Conservation (phyloP, 78 protist genomes). For the Cavenderia fasciculata region DNA sequence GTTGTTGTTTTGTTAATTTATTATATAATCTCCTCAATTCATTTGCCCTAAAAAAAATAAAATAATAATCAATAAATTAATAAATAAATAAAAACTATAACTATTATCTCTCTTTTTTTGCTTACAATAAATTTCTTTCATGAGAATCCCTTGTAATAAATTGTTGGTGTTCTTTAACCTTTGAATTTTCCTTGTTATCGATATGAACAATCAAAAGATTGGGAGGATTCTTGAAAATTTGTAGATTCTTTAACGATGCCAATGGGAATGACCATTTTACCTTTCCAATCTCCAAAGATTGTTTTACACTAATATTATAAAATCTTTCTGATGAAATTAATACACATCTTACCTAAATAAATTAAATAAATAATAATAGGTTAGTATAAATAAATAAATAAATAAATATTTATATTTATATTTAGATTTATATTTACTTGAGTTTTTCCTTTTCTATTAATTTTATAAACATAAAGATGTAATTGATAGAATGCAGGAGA, state of each 20-base stretch:
- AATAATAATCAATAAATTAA: background rate
- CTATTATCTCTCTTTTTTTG: background rate
- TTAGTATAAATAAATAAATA: background rate
- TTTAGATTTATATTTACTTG: slow-evolving; percentile 17
- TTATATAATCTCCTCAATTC: slow-evolving; percentile 57
- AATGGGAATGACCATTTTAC: slow-evolving; percentile 67
- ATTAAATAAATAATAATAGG: background rate
- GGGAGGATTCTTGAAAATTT: slow-evolving; percentile 10
- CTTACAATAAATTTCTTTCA: slow-evolving; percentile 68
- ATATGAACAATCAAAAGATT: slow-evolving; percentile 22
- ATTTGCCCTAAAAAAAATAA: slow-evolving; percentile 6
- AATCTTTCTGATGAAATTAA: slow-evolving; percentile 56
- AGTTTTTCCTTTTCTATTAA: slow-evolving; percentile 61
- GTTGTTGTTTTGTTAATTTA: slow-evolving; percentile 19
- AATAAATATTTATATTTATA: background rate
- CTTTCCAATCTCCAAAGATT: slow-evolving; percentile 49
- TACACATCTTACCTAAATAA: slow-evolving; percentile 42
- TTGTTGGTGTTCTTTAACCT: slow-evolving; percentile 65
- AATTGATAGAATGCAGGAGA: slow-evolving; percentile 61
- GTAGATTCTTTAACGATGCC: background rate
- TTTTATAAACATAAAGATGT: slow-evolving; percentile 58
- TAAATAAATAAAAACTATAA: background rate
- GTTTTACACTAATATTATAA: slow-evolving; percentile 60
- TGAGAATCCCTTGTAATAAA: slow-evolving; percentile 48
- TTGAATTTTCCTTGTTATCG: slow-evolving; percentile 61